These are phyloP conservation scores for Wallacemonas sp. DNA, from an alignment of 208 protist species.

Conservation along the genomic window DNA sequence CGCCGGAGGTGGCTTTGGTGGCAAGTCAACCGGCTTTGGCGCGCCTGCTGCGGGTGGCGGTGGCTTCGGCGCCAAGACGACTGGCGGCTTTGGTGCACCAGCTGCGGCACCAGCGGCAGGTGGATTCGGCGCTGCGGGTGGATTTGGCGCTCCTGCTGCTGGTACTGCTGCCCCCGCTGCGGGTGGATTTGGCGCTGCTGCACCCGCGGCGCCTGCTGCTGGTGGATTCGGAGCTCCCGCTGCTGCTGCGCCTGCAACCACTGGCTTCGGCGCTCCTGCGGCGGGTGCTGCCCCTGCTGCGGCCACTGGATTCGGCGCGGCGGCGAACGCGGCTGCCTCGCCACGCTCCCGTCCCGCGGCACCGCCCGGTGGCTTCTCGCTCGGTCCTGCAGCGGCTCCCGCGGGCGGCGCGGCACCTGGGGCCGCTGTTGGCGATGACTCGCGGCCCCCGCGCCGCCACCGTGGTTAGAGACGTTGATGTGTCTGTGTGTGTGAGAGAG, in stretches of 20 bases:
- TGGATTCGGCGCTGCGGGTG: constrained; percentile 9
- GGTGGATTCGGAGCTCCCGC: constrained; percentile 9
- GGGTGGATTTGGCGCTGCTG: constrained; percentile 20
- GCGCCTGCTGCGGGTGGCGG: no score
- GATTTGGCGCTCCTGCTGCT: constrained; percentile 20
- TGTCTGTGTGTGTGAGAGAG: no score
- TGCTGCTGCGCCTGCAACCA: constrained; percentile 14
- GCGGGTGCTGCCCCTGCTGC: constrained; percentile 13
- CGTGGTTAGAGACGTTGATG: no score
- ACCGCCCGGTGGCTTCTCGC: constrained; percentile 7
- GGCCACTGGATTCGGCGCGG: constrained; percentile 9
- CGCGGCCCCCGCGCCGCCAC: constrained; percentile 12
- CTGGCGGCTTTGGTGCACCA: constrained; percentile 19
- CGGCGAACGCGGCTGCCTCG: constrained; percentile 14
- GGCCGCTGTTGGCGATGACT: constrained; percentile 6
- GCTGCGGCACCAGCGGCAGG: constrained; percentile 7
- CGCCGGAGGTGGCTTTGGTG: constrained; percentile 14
- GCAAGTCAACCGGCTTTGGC: constrained; percentile 3
- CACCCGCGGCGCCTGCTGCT: constrained; percentile 13
- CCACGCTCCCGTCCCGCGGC: not conserved
- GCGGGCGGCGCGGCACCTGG: not conserved
- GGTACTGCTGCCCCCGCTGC: constrained; percentile 15
- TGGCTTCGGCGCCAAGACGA: constrained; percentile 2
- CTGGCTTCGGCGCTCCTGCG: constrained; percentile 4
- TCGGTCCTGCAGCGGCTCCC: constrained; percentile 1